Conservation (phyloP, 345 rosid species). For the Dimocarpus longan region DNA sequence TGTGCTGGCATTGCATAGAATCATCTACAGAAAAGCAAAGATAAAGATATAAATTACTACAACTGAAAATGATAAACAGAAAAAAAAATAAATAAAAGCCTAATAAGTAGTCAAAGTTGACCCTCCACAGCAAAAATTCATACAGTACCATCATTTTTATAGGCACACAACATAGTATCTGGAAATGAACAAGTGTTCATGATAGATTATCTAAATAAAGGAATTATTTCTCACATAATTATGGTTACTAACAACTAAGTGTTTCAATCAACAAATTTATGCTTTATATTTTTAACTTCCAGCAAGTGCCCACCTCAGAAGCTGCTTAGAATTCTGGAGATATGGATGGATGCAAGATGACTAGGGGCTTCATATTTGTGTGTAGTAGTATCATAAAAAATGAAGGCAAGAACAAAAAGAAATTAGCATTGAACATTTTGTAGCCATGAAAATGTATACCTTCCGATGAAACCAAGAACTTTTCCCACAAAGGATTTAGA, state of each 20-base stretch:
- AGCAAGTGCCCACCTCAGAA: background rate
- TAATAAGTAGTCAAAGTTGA: background rate
- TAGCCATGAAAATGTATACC: slow-evolving; percentile 44
- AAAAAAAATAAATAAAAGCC: background rate
- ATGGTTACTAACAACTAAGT: background rate
- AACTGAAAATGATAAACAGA: background rate
- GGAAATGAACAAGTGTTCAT: background rate
- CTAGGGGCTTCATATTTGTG: background rate
- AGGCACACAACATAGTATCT: background rate
- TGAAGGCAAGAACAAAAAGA: background rate
- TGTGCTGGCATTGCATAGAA: slow-evolving; percentile 60
- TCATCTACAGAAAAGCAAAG: slow-evolving; percentile 54
- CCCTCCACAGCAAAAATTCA: background rate
- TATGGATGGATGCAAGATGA: slow-evolving; percentile 7
- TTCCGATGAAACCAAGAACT: slow-evolving; percentile 68
- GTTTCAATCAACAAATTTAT: background rate
- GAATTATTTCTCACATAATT: background rate
- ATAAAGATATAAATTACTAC: slow-evolving; percentile 9
- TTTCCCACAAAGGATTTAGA: slow-evolving; percentile 82
- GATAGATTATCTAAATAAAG: background rate
- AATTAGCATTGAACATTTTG: background rate
- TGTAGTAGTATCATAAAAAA: background rate
- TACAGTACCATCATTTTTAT: background rate
- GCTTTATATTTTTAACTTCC: background rate
- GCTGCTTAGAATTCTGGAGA: background rate